Base-by-base conservation (phyloP, 805 yeast species). In the Cyberlindnera bimundalis region DNA sequence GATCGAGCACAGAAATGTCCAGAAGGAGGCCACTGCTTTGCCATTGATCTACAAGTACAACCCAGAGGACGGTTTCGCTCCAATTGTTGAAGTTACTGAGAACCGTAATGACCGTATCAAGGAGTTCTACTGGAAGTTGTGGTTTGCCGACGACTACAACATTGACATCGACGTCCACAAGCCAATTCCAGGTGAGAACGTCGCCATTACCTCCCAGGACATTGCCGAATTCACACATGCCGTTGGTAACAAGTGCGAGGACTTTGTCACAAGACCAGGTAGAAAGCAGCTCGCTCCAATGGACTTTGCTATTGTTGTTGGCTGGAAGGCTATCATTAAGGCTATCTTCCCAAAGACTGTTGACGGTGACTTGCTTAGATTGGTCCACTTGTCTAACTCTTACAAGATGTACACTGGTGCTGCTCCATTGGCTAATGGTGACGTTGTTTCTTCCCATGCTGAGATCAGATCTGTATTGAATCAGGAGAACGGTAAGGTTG, bases 301-400 rank as follows among this genome's bases (percentile, higher is more conserved):
- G 98, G 99, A 93, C 72, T 93, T 90, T 61, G 98, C 99, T 36
- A 93, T 93, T 64, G 97, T 93, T 43, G 79, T 90, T 55, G 98
- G 99, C 33, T 93, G 99, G 99, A 84, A 84, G 70, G 95, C 97
- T 37, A 91, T 93, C 62, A 91, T 93, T 71, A 88, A 85, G 72
- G 90, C 97, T n/a, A 86, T 93, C 55, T 93, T 93, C 93, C 99
- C 99, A 40, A 78, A 79, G 62, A 79, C 82, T 48, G 95, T 93
- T 57, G 98, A 95, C 64, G 99, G 99, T 67, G 99, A 93, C 64
- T 74, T 93, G 60, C 74, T 93, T 69, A 84, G 83, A 64, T 76
- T 93, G 59, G 99, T 93, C 42, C 99, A 93, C 65, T 73, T 93
- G 67, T 86, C 96, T 37, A 93, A 93, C 66, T 90, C 96, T 47